Percentiles rank a stretch among this genome's conserved stretches.
phyloP scores from a whole-genome alignment of 106 monocot species.

The Platanthera zijinensis region DNA sequence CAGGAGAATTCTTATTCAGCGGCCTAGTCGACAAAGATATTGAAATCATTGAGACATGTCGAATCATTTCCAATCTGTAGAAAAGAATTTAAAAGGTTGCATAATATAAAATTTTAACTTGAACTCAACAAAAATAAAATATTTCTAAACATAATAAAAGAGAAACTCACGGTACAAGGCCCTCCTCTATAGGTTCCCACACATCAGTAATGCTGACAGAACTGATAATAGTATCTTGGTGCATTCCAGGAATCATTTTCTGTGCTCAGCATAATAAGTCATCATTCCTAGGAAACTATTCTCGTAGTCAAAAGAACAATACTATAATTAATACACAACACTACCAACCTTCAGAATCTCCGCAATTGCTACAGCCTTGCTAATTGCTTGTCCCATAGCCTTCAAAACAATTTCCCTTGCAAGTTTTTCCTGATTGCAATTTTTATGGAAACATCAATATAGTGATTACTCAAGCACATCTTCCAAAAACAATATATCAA shows the following conservation, averaged over 20 bases:
- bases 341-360: constrained; percentile 81
- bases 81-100: background rate
- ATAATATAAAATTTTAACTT: background rate
- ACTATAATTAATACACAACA: background rate
- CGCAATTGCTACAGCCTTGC: constrained; percentile 76
- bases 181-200: constrained; percentile 99
- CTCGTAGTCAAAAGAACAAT: constrained; percentile 4
- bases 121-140: background rate
- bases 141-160: background rate
- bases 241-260: constrained; percentile 74
- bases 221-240: constrained; percentile 83
- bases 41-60: constrained; percentile 98
- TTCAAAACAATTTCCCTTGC: constrained; percentile 75
- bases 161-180: constrained; percentile 81
- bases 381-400: constrained; percentile 96
- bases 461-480: background rate
- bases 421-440: constrained; percentile 42
- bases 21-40: constrained; percentile 68
- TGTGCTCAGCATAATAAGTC: constrained; percentile 18
- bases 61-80: constrained; percentile 75
- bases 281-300: background rate
- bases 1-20: constrained; percentile 64
- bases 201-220: constrained; percentile 91
- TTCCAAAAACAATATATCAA: background rate
- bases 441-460: background rate